These are phyloP conservation scores for Diplodia sapinea DNA, from an alignment of 2,329 filamentous ascomycete species.

Conservation along the genomic window DNA sequence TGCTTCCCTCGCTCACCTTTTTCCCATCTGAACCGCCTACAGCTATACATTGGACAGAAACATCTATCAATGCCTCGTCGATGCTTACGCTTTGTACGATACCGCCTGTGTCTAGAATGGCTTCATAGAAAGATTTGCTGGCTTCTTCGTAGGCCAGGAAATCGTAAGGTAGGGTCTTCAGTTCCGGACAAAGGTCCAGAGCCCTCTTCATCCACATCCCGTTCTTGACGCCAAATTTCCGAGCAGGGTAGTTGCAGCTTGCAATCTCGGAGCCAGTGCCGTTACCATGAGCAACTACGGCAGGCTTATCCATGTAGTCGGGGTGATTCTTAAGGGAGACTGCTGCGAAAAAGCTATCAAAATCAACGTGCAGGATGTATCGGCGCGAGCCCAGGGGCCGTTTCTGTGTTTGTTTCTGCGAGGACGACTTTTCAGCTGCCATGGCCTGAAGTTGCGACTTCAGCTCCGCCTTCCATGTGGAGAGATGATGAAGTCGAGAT, in stretches of 20 bases:
- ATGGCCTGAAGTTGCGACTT: conserved; percentile 86
- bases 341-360: conserved; percentile 97
- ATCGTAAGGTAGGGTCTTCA: conserved; percentile 93
- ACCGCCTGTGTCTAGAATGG: conserved; percentile 78
- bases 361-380: conserved; percentile 95
- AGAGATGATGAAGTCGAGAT: conserved; percentile 91
- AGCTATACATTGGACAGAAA: conserved; percentile 72
- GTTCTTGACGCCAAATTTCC: conserved; percentile 86
- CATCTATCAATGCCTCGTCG: conserved; percentile 90
- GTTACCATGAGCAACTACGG: conserved; percentile 84
- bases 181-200: conserved; percentile 77
- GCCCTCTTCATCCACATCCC: conserved; percentile 99
- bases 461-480: conserved; percentile 93
- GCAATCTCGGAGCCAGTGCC: conserved; percentile 93
- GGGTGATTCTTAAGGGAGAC: conserved; percentile 83
- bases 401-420: conserved; percentile 59
- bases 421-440: conserved; percentile 69
- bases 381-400: conserved; percentile 68
- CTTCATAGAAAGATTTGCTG: conserved; percentile 84
- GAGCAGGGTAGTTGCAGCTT: conserved; percentile 93
- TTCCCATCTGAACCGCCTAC: conserved; percentile 70
- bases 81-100: conserved; percentile 95
- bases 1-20: conserved; percentile 68
- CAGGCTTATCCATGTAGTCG: conserved; percentile 76
- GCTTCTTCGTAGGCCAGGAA: conserved; percentile 94